Conservation (phyloP, 2,329 filamentous ascomycete species). For the Aspergillus sergii region DNA sequence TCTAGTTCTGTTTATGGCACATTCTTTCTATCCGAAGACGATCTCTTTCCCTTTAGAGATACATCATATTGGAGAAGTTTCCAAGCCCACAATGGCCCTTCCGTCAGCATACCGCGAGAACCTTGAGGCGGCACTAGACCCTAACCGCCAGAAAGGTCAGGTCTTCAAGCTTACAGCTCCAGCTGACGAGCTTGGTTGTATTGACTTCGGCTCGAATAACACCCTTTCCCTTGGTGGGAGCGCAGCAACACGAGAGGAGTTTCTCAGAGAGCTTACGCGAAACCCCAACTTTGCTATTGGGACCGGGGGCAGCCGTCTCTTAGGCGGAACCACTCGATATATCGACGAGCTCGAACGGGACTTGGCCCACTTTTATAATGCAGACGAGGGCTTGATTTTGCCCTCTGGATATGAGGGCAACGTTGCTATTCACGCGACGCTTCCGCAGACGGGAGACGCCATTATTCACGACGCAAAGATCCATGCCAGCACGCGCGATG, state of each 20-base stretch:
- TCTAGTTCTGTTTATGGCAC: neutral
- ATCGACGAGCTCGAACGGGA: slow-evolving; percentile 45
- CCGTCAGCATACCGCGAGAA: neutral
- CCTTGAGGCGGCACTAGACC: neutral
- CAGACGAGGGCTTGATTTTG: slow-evolving; percentile 54
- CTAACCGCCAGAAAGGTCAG: neutral
- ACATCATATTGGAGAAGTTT: neutral
- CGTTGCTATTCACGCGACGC: slow-evolving; percentile 54
- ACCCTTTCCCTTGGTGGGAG: slow-evolving; percentile 11
- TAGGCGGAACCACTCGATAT: slow-evolving; percentile 11
- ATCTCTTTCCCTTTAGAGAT: neutral
- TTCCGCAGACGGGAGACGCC: slow-evolving; percentile 55
- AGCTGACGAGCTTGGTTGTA: neutral
- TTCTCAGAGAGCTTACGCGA: slow-evolving; percentile 10
- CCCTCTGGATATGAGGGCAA: slow-evolving; percentile 63
- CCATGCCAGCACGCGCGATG: slow-evolving; percentile 71
- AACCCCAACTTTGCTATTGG: slow-evolving; percentile 13
- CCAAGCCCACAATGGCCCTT: neutral
- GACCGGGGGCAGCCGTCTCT: slow-evolving; percentile 7
- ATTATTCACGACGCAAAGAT: slow-evolving; percentile 68
- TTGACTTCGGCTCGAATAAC: slow-evolving; percentile 19
- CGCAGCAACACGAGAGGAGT: slow-evolving; percentile 5
- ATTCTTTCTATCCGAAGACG: neutral
- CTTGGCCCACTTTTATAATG: slow-evolving; percentile 57
- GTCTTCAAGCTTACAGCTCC: slow-evolving; percentile 2